Base-by-base conservation (phyloP, 495 filamentous ascomycete genomes). In the Bryoglossum gracile region DNA sequence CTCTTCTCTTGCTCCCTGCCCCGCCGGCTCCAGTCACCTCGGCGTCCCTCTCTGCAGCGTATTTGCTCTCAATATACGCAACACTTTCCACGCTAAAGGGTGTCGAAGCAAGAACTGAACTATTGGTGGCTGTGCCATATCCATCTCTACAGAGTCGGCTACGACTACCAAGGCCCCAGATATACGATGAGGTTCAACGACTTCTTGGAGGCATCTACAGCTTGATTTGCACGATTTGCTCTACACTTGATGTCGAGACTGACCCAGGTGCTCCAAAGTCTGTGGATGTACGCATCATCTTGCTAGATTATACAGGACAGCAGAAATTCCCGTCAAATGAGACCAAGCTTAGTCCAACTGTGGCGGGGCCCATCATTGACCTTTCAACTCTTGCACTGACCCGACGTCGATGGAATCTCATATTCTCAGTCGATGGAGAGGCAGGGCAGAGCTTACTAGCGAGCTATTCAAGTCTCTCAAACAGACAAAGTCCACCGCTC, bases 201-300 rank as follows among this genome's bases (percentile, higher is more conserved):
- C 71, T 90, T 11, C 61, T 97, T 18, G 84, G 85, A 17, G 77
- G 75, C 43, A 57, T 95, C 48, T 97, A 97, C 72, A 80, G 77
- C 55, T 71, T 97, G 35, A 68, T 92, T 57, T 77, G 80, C 30
- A 67, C 81, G 42, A 67, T 87, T 21, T 84, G 79, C 48, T 73
- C 81, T 30, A 72, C 81, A 51, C 65, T 78, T 10, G 67, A 68
- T 5, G 67, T 73, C 16, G 54, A 54, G 8, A 68, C 82, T 48
- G 69, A 89, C 59, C 61, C 86, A 62, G 75, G 81, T 64, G 76
- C 77, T 17, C 76, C 80, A 9, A 78, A 77, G 17, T 84, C 87
- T 21, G 78, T 95, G 28, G 87, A 96, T 69, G 73, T 79, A 1
- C 80, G 90, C 10, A 70, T 95, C 25, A 43, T 95, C 19, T 71